Conservation (phyloP, 768 basidiomycete species). For the Gautieria morchelliformis region DNA sequence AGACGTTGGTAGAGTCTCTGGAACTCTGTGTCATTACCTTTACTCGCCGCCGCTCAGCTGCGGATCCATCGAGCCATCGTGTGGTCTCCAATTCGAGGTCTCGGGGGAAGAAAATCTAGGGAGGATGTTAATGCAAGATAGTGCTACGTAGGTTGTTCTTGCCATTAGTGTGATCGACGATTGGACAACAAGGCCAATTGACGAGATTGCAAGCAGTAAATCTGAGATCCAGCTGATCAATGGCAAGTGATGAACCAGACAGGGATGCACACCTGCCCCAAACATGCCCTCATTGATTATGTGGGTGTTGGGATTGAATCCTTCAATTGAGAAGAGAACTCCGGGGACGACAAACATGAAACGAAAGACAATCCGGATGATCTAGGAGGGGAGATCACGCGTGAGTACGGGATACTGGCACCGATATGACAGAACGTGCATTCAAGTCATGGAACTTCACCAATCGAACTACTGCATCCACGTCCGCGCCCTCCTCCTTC, state of each 20-base stretch:
- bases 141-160: slow-evolving; percentile 2
- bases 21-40: neutral
- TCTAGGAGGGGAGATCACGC: slow-evolving; percentile 27
- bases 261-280: slow-evolving; percentile 30
- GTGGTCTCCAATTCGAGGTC: slow-evolving; percentile 59
- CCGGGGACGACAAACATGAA: slow-evolving; percentile 61
- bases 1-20: neutral
- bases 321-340: slow-evolving; percentile 60
- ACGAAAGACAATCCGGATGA: slow-evolving; percentile 62
- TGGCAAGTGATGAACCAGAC: neutral
- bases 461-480: slow-evolving; percentile 54
- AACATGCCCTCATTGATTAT: slow-evolving; percentile 50
- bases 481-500: slow-evolving; percentile 57
- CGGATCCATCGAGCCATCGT: neutral
- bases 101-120: slow-evolving; percentile 77
- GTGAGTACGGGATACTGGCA: neutral
- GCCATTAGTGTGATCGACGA: slow-evolving; percentile 71
- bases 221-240: slow-evolving; percentile 21
- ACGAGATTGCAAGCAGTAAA: slow-evolving; percentile 42
- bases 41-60: neutral
- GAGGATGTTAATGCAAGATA: neutral
- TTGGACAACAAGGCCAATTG: slow-evolving; percentile 53
- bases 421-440: slow-evolving; percentile 32
- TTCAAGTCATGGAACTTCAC: slow-evolving; percentile 79
- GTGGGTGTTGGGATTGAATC: slow-evolving; percentile 48